These are phyloP conservation scores for Dianthus caryophyllus DNA, from an alignment of 148 eudicot genomes.

Conservation along the genomic window DNA sequence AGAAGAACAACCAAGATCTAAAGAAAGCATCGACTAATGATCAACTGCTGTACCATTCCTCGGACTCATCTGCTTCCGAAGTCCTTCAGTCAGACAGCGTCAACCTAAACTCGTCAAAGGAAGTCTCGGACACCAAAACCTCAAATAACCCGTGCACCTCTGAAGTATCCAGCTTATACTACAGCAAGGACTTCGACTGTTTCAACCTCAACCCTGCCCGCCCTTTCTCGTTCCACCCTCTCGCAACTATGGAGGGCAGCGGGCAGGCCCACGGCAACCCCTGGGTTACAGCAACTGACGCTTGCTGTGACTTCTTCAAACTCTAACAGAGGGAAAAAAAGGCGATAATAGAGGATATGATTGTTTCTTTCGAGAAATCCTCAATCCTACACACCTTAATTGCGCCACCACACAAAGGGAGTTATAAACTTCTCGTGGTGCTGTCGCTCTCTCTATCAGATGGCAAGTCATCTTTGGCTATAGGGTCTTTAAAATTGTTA, in stretches of 20 bases:
- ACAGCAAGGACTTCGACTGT: conserved; percentile 35
- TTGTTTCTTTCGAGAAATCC: conserved; percentile 13
- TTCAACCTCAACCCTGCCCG: conserved; percentile 22
- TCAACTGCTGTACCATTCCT: conserved; percentile 25
- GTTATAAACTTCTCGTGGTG: conserved; percentile 14
- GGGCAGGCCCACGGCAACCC: conserved; percentile 12
- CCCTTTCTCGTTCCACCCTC: conserved; percentile 30
- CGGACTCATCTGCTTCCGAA: conserved; percentile 34
- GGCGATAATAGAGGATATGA: conserved; percentile 16
- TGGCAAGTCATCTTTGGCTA: conserved; percentile 48
- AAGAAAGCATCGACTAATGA: conserved; percentile 11
- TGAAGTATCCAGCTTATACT: conserved; percentile 34
- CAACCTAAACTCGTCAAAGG: conserved; percentile 26
- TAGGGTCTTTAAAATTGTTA: conserved; percentile 13
- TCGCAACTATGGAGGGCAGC: conserved; percentile 21
- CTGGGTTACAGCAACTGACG: conserved; percentile 34
- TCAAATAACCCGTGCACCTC: conserved; percentile 23
- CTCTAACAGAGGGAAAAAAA: conserved; percentile 19
- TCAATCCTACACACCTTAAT: background rate
- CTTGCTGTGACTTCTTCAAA: conserved; percentile 34
- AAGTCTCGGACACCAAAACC: conserved; percentile 25
- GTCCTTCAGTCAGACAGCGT: conserved; percentile 34
- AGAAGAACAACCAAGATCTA: background rate
- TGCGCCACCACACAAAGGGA: conserved; percentile 14
- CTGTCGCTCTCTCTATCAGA: conserved; percentile 10